These are phyloP conservation scores for Oryza glaberrima DNA, from an alignment of 176 grass and related monocot genomes.

Conservation along the genomic window DNA sequence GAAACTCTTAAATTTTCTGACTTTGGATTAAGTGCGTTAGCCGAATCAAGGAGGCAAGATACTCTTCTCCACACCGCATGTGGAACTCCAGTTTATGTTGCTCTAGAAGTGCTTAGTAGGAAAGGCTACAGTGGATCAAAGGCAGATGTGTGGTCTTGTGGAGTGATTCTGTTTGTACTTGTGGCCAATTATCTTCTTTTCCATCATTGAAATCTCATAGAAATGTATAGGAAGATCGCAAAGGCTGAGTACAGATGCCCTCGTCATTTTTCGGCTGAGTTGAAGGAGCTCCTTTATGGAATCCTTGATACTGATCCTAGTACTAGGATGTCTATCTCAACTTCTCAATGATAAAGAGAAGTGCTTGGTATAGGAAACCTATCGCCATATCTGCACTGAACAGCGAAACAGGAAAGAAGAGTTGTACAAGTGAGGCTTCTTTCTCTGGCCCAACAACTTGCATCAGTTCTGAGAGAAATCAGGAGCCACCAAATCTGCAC, in stretches of 20 bases:
- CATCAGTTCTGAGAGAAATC: slow-evolving; percentile 36
- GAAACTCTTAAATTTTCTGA: slow-evolving; percentile 72
- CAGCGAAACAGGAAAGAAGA: slow-evolving; percentile 16
- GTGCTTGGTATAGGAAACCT: slow-evolving; percentile 67
- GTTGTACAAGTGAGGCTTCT: background rate
- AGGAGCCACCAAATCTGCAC: slow-evolving; percentile 19
- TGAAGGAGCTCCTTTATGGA: slow-evolving; percentile 66
- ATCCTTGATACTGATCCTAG: slow-evolving; percentile 78
- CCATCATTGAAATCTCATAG: slow-evolving; percentile 78
- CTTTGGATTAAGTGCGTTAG: slow-evolving; percentile 83
- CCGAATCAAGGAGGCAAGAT: slow-evolving; percentile 74
- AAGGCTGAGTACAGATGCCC: slow-evolving; percentile 74
- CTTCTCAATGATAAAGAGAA: slow-evolving; percentile 62
- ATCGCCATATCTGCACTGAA: slow-evolving; percentile 25
- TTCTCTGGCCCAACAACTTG: background rate
- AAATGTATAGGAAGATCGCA: slow-evolving; percentile 85
- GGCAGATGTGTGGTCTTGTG: slow-evolving; percentile 89
- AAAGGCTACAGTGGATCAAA: slow-evolving; percentile 73
- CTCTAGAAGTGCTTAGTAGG: slow-evolving; percentile 73
- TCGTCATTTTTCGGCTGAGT: slow-evolving; percentile 65
- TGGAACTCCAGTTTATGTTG: slow-evolving; percentile 85
- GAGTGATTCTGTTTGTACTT: slow-evolving; percentile 86
- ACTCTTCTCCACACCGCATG: slow-evolving; percentile 74
- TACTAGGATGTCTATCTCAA: slow-evolving; percentile 61
- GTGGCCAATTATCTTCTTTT: slow-evolving; percentile 75